Conservation (phyloP, 352 stramenopile genomes). For the Pythium sp. region DNA sequence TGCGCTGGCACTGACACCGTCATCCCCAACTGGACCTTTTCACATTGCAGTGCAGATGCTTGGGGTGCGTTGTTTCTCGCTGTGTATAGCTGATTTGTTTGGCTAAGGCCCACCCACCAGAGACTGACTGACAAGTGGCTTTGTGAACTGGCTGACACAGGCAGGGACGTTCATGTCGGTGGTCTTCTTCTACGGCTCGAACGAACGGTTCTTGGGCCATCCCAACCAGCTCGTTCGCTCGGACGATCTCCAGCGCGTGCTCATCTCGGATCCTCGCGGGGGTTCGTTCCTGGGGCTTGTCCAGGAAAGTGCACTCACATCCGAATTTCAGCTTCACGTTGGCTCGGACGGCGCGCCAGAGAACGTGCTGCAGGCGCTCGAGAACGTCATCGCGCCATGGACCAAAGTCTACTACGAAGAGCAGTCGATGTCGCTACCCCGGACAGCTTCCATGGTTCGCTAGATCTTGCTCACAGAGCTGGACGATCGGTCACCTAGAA, state of each 20-base stretch:
- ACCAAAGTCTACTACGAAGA: slow-evolving; percentile 5
- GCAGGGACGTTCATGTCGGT: slow-evolving; percentile 21
- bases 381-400: slow-evolving; percentile 18
- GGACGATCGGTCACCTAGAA: background rate
- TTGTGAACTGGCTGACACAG: slow-evolving; percentile 5
- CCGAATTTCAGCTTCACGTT: slow-evolving; percentile 37
- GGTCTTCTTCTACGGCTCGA: slow-evolving; percentile 21
- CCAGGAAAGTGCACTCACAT: slow-evolving; percentile 20
- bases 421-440: background rate
- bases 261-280: slow-evolving; percentile 25
- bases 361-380: slow-evolving; percentile 24
- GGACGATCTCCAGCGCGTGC: slow-evolving; percentile 26
- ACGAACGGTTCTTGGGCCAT: slow-evolving; percentile 8
- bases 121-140: background rate
- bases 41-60: slow-evolving; percentile 42
- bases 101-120: background rate
- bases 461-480: background rate
- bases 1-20: background rate
- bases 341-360: slow-evolving; percentile 31
- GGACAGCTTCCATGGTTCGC: background rate
- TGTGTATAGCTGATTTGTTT: background rate
- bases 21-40: background rate
- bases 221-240: slow-evolving; percentile 20
- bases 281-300: slow-evolving; percentile 27
- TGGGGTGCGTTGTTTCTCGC: slow-evolving; percentile 20